Evolutionary conservation across 352 stramenopile genomes (phyloP).

Genomic region (Elongisporangium prolatum): DNA sequence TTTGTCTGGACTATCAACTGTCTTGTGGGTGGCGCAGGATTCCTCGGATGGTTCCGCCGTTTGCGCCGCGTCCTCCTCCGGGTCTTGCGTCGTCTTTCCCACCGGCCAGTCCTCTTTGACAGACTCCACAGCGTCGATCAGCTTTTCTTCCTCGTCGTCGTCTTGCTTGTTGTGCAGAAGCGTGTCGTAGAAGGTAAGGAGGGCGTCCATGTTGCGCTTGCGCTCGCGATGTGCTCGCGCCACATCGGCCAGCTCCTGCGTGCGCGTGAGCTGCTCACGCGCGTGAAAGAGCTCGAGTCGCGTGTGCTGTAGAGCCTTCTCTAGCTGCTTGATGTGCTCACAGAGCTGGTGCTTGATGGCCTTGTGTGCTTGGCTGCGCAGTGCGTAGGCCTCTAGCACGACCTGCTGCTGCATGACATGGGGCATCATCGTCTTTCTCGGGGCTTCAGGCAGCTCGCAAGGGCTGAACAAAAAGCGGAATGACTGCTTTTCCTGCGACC

Average conservation of each 20-base stretch:
- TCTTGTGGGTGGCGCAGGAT: not conserved
- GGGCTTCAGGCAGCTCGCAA: not conserved
- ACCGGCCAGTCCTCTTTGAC: not conserved
- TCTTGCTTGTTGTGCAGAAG: not conserved
- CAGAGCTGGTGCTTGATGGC: not conserved
- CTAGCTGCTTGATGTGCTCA: constrained; percentile 9
- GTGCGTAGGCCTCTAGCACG: not conserved
- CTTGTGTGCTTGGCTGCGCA: not conserved
- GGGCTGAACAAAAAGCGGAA: not conserved
- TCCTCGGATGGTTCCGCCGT: no score
- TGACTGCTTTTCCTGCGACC: not conserved
- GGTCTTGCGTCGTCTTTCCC: not conserved
- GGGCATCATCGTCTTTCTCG: not conserved
- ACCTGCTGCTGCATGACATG: not conserved
- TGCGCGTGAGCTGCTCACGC: constrained; percentile 6
- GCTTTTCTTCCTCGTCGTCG: not conserved
- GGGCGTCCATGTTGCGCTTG: constrained; percentile 1
- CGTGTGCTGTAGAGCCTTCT: constrained; percentile 2
- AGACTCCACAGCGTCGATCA: not conserved
- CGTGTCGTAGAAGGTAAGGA: not conserved
- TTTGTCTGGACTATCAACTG: not conserved
- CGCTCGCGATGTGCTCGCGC: not conserved
- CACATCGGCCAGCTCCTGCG: constrained; percentile 8
- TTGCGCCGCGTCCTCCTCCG: not conserved
- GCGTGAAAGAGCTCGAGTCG: constrained; percentile 5